phyloP scores from a whole-genome alignment of 805 yeast genomes.

The Wickerhamomyces tratensis region DNA sequence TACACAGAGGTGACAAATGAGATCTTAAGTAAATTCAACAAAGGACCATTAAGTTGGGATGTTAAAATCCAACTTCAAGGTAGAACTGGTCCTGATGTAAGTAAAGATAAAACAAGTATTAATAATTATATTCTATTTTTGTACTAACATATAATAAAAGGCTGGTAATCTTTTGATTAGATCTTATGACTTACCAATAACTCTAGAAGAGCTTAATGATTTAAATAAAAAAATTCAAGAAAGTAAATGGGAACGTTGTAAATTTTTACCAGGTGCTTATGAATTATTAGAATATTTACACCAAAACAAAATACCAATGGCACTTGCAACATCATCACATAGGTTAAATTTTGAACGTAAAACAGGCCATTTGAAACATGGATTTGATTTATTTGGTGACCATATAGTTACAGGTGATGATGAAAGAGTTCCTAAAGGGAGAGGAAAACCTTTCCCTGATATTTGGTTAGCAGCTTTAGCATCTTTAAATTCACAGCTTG shows the following conservation, averaged over 20 bases:
- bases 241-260: slow-evolving; percentile 49
- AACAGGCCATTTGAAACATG: slow-evolving; percentile 57
- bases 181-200: slow-evolving; percentile 55
- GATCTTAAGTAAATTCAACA: slow-evolving; percentile 55
- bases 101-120: background rate
- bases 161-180: slow-evolving; percentile 55
- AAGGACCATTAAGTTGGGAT: slow-evolving; percentile 85
- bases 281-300: slow-evolving; percentile 52
- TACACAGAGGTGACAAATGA: slow-evolving; percentile 74
- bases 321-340: slow-evolving; percentile 83
- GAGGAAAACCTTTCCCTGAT: slow-evolving; percentile 92
- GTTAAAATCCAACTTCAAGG: slow-evolving; percentile 85
- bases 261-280: slow-evolving; percentile 77
- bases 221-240: slow-evolving; percentile 41
- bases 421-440: slow-evolving; percentile 67
- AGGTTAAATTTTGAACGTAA: slow-evolving; percentile 53
- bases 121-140: too few relatives aligned
- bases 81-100: slow-evolving; percentile 66
- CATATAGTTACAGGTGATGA: slow-evolving; percentile 88
- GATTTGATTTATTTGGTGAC: slow-evolving; percentile 52
- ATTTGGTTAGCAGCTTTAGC: slow-evolving; percentile 81
- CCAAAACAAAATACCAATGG: slow-evolving; percentile 58
- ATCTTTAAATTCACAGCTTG: slow-evolving; percentile 49
- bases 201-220: slow-evolving; percentile 54
- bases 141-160: background rate